Conservation (phyloP, 176 grass and related monocot genomes). For the Oropetium thomaeum region DNA sequence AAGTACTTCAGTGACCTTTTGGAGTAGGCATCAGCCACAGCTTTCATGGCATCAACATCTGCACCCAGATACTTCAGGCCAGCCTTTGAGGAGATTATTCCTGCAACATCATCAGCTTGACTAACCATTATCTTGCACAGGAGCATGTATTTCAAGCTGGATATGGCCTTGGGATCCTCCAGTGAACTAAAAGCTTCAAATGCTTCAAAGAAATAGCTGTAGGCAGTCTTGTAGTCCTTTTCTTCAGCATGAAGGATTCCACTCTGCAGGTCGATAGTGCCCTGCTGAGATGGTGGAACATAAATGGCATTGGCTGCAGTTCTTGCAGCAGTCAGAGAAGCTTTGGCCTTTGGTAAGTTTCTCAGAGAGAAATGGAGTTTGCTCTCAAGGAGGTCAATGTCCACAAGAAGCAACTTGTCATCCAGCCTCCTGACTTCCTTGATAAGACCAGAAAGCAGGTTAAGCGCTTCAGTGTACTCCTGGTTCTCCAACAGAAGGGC, state of each 20-base stretch:
- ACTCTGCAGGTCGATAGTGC: constrained; percentile 77
- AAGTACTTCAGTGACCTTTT: constrained; percentile 81
- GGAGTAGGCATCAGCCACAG: constrained; percentile 63
- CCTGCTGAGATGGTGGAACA: constrained; percentile 76
- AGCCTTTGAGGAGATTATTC: constrained; percentile 72
- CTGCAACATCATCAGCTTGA: constrained; percentile 66
- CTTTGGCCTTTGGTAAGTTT: constrained; percentile 87
- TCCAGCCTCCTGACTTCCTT: constrained; percentile 92
- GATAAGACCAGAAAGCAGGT: constrained; percentile 64
- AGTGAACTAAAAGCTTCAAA: constrained; percentile 80
- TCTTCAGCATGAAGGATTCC: constrained; percentile 87
- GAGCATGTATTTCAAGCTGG: constrained; percentile 77
- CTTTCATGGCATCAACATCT: constrained; percentile 76
- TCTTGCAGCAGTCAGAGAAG: constrained; percentile 73
- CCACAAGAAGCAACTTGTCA: constrained; percentile 81
- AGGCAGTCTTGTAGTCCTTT: constrained; percentile 87
- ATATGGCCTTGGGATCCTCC: constrained; percentile 59
- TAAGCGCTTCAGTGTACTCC: constrained; percentile 75
- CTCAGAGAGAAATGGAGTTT: constrained; percentile 85
- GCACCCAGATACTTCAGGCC: constrained; percentile 68
- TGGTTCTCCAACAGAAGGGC: constrained; percentile 70
- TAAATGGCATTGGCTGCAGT: constrained; percentile 87
- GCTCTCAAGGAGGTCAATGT: constrained; percentile 88
- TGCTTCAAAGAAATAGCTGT: constrained; percentile 94
- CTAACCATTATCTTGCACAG: constrained; percentile 87